A percentile compares a stretch with the other conserved stretches of the same genome.
These are phyloP conservation scores for Abrus pulchellus DNA, from an alignment of 306 rosid species.

Conservation along the genomic window DNA sequence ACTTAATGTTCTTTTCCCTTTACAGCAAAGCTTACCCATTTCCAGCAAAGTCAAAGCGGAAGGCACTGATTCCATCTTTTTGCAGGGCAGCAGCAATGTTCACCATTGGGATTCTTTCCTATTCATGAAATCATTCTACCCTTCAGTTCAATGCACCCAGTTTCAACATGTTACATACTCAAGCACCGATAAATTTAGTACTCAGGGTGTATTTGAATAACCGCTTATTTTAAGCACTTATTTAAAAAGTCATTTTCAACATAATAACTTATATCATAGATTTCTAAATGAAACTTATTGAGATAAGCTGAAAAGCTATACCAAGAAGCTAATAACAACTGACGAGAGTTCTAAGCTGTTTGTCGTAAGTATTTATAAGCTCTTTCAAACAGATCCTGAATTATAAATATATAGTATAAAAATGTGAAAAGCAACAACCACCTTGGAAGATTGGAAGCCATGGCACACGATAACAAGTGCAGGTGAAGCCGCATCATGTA, in stretches of 20 bases:
- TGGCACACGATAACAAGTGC: slow-evolving; percentile 80
- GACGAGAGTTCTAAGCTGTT: too few species aligned
- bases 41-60: slow-evolving; percentile 92
- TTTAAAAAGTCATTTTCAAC: too few species aligned
- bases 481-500: slow-evolving; percentile 71
- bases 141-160: slow-evolving; percentile 36
- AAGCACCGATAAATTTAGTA: too few species aligned
- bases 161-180: slow-evolving; percentile 15
- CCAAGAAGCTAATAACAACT: too few species aligned
- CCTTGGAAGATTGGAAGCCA: slow-evolving; percentile 92
- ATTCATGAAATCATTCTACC: slow-evolving; percentile 14
- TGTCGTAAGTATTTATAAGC: too few species aligned
- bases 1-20: not conserved
- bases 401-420: not conserved
- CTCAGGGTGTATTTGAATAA: too few species aligned
- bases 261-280: too few species aligned
- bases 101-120: slow-evolving; percentile 93
- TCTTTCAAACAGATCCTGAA: too few species aligned
- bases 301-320: too few species aligned
- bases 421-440: slow-evolving; percentile 33
- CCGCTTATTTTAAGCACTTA: too few species aligned
- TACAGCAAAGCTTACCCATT: slow-evolving; percentile 72
- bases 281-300: too few species aligned
- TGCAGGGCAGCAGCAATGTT: slow-evolving; percentile 76
- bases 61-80: slow-evolving; percentile 67